Base-by-base conservation (phyloP, 225 moss, liverwort and hornwort genomes). In the Ulota crispa region DNA sequence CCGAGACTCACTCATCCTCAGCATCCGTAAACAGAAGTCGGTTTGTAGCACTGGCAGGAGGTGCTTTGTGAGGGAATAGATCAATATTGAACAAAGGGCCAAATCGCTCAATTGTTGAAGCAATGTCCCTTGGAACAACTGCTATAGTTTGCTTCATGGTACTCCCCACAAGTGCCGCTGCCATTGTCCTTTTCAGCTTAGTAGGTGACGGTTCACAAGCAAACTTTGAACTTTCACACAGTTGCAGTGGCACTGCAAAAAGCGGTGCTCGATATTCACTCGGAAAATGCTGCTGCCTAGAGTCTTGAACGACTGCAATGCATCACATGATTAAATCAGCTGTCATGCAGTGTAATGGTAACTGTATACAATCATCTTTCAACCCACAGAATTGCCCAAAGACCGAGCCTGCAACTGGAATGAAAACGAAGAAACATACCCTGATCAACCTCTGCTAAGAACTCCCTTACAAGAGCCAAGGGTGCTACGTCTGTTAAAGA, bases 401-500 rank as follows among this genome's bases (percentile, higher is more conserved):
- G 55, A 30, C 50, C 54, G 19, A 69, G 73, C 19, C 69, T 54
- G 8, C 12, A 66, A 72, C 26, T 70, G 24, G 10, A 47, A 61
- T 75, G 50, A 68, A 30, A 81, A 63, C 59, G 77, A 79, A 75
- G 79, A 60, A 75, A 77, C 87, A 64, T 90, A 95, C 96, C 82
- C 43, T 79, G 82, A 73, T 93, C 84, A 71, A 93, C 82, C 20
- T 81, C 87, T 62, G 80, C 78, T 84, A 84, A 82, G 77, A 92
- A 94, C 6, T 92, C 94, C 86, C 84, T 87, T 32, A 93, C 85
- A 31, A 92, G 91, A 47, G 92, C 83, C 82, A 99, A 87, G 55
- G 99, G 93, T 60, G 96, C 94, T 56, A 94, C 96, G 85, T 99
- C 96, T 76, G 94, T 75, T 64, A 99, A 88, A 31, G 99, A 96